Conservation (phyloP, 2,329 filamentous ascomycete genomes). For the Phyllosticta ampelicida region DNA sequence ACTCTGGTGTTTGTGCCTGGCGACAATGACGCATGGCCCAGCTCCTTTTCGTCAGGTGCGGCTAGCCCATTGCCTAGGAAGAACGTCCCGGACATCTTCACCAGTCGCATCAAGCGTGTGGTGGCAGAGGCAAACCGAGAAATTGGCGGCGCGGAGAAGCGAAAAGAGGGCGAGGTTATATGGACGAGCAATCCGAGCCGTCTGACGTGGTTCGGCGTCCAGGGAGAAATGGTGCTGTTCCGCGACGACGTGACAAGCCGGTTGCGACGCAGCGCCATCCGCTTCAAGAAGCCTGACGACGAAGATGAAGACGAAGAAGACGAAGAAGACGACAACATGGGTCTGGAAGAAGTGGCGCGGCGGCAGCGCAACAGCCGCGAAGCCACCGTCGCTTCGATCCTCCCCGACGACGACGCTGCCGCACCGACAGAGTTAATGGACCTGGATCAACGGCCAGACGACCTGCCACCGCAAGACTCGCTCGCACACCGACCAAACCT, state of each 20-base stretch:
- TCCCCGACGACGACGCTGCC: slow-evolving; percentile 24
- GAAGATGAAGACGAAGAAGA: slow-evolving; percentile 28
- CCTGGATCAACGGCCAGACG: slow-evolving; percentile 13
- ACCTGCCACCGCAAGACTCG: slow-evolving; percentile 17
- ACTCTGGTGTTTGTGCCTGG: slow-evolving; percentile 91
- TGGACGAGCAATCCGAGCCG: slow-evolving; percentile 86
- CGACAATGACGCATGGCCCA: slow-evolving; percentile 96
- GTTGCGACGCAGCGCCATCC: slow-evolving; percentile 64
- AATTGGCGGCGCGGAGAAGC: slow-evolving; percentile 37
- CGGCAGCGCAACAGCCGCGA: slow-evolving; percentile 20
- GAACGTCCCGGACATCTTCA: slow-evolving; percentile 78
- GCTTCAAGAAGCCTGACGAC: slow-evolving; percentile 44
- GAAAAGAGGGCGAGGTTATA: slow-evolving; percentile 57
- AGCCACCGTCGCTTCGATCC: slow-evolving; percentile 17
- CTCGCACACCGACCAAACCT: slow-evolving; percentile 16
- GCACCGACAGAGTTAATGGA: slow-evolving; percentile 34
- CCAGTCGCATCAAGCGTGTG: slow-evolving; percentile 68
- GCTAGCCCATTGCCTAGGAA: slow-evolving; percentile 59
- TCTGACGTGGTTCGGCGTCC: slow-evolving; percentile 73
- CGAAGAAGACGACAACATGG: slow-evolving; percentile 27
- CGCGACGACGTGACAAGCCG: slow-evolving; percentile 77
- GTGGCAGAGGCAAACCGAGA: slow-evolving; percentile 73
- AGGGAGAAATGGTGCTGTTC: slow-evolving; percentile 78
- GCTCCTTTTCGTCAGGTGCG: slow-evolving; percentile 68
- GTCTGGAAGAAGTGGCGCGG: slow-evolving; percentile 27